Evolutionary conservation across 2,329 filamentous ascomycete species (phyloP).

Genomic region (Ceratocystis destructans): DNA sequence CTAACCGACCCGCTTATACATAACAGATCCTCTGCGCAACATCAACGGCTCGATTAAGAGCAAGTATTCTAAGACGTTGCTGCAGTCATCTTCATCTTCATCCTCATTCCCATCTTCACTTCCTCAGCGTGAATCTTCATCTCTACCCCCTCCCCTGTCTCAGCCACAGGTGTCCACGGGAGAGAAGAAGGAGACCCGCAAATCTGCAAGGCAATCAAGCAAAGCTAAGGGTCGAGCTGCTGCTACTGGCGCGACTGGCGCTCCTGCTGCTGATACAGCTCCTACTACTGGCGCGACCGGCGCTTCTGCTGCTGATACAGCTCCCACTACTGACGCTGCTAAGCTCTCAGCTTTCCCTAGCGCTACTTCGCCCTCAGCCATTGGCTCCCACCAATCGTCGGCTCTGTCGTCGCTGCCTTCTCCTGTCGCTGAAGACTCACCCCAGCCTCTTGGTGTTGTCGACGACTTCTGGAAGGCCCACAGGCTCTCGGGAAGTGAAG

Average conservation of each 20-base stretch:
- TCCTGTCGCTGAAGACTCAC: neutral
- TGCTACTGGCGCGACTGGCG: neutral
- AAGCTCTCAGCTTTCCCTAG: neutral
- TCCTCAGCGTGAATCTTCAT: neutral
- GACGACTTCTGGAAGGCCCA: constrained; percentile 6
- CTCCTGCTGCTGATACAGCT: neutral
- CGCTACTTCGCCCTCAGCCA: neutral
- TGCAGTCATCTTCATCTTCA: too few relatives aligned
- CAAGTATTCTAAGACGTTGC: constrained; percentile 14
- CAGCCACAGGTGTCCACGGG: neutral
- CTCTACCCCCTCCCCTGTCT: neutral
- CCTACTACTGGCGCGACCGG: neutral
- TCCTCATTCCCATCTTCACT: neutral
- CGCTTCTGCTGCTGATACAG: neutral
- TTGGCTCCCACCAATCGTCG: neutral
- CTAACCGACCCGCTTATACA: constrained; percentile 16
- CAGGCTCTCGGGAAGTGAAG: neutral
- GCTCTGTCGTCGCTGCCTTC: neutral
- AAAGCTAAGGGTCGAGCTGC: neutral
- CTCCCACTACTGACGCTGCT: neutral
- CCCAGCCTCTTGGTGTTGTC: constrained; percentile 10
- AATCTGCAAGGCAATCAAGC: neutral
- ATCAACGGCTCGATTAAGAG: constrained; percentile 17
- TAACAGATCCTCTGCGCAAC: constrained; percentile 16
- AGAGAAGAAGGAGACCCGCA: constrained; percentile 1